A percentile compares a stretch with the other conserved stretches of the same genome.
These are phyloP conservation scores for Zalerion maritima DNA, from an alignment of 495 filamentous ascomycete species.

Conservation along the genomic window DNA sequence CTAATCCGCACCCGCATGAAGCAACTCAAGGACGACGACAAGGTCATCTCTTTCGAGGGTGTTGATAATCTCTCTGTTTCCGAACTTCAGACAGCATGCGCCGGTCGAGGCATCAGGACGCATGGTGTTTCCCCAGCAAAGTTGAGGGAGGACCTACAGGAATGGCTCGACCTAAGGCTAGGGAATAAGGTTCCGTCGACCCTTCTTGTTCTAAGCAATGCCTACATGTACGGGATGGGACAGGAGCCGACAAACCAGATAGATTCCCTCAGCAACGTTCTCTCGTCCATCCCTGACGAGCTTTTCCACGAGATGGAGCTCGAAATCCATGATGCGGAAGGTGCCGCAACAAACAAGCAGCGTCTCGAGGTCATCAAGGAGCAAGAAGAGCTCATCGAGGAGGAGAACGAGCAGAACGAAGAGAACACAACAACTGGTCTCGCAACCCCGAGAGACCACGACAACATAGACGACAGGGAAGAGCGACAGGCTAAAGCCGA, in stretches of 20 bases:
- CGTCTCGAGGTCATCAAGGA: slow-evolving; percentile 98
- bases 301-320: slow-evolving; percentile 99
- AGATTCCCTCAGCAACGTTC: slow-evolving; percentile 79
- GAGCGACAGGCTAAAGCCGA: slow-evolving; percentile 27
- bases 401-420: slow-evolving; percentile 85
- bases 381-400: slow-evolving; percentile 94
- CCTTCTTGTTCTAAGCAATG: slow-evolving; percentile 87
- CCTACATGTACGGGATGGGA: slow-evolving; percentile 86
- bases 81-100: slow-evolving; percentile 83
- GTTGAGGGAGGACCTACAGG: slow-evolving; percentile 79
- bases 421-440: slow-evolving; percentile 50
- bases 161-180: slow-evolving; percentile 88
- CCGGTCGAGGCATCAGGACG: slow-evolving; percentile 81
- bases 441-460: slow-evolving; percentile 70
- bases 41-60: slow-evolving; percentile 87
- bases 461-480: slow-evolving; percentile 60
- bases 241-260: slow-evolving; percentile 66
- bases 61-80: slow-evolving; percentile 84
- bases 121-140: slow-evolving; percentile 77
- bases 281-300: slow-evolving; percentile 92
- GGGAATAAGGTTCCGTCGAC: slow-evolving; percentile 90
- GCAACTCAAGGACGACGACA: slow-evolving; percentile 96
- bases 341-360: slow-evolving; percentile 97
- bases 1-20: slow-evolving; percentile 95
- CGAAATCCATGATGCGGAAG: slow-evolving; percentile 92